These are phyloP conservation scores for Mortierella alpina DNA, from an alignment of 192 early-diverging fungal genomes.

Conservation along the genomic window DNA sequence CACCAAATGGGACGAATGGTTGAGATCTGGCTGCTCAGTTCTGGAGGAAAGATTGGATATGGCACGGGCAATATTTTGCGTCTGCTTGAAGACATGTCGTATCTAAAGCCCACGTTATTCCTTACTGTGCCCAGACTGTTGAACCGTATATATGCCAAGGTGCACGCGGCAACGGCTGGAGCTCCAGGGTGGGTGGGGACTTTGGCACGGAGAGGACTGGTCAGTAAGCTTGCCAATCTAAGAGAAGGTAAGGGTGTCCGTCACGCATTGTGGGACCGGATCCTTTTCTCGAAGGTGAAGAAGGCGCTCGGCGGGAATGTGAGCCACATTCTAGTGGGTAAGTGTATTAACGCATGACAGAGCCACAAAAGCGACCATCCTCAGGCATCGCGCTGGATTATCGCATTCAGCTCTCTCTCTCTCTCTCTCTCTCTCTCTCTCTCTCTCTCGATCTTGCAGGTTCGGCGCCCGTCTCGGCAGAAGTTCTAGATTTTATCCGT, in stretches of 20 bases:
- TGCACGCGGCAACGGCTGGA: constrained; percentile 58
- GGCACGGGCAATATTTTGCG: constrained; percentile 65
- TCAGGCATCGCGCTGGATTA: too few species aligned
- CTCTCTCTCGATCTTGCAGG: constrained; percentile 56
- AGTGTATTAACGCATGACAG: too few species aligned
- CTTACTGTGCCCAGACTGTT: constrained; percentile 86
- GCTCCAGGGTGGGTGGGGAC: constrained; percentile 62
- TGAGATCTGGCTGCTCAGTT: constrained; percentile 3
- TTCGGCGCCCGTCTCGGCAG: constrained; percentile 71
- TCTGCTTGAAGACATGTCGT: constrained; percentile 85
- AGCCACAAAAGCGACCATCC: too few species aligned
- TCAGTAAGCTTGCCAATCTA: constrained; percentile 67
- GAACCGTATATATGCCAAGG: constrained; percentile 83
- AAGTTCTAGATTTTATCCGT: constrained; percentile 72
- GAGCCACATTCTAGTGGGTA: constrained; percentile 42
- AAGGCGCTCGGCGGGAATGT: constrained; percentile 80
- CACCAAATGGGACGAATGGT: constrained; percentile 47
- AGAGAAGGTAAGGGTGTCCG: constrained; percentile 63
- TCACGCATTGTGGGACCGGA: constrained; percentile 83
- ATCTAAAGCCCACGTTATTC: constrained; percentile 84
- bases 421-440: too few species aligned
- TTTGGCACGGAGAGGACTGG: constrained; percentile 65
- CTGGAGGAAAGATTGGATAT: constrained; percentile 39
- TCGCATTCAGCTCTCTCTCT: too few species aligned
- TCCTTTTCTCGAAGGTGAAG: constrained; percentile 87